Conservation (phyloP, 2,329 filamentous ascomycete genomes). For the Nemania sp. region DNA sequence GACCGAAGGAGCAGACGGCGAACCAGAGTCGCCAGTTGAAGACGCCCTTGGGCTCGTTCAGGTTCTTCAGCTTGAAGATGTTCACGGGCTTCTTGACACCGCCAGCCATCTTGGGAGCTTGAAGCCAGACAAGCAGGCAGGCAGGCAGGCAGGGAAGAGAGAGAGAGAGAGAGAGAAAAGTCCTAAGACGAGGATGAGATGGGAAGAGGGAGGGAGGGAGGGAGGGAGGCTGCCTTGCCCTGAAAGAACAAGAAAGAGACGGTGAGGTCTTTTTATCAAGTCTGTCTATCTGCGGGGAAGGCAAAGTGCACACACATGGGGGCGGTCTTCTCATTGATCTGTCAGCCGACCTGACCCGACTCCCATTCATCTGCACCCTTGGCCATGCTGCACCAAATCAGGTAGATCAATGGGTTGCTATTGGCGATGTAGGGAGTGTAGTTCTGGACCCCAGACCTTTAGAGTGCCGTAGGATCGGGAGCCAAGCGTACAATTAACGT, state of each 20-base stretch:
- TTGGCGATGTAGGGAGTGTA: too few species aligned
- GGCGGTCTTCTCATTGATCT: neutral
- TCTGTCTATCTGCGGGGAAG: neutral
- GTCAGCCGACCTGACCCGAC: too few species aligned
- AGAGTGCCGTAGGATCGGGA: neutral
- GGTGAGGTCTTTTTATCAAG: neutral
- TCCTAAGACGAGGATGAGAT: neutral
- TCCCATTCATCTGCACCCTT: too few species aligned
- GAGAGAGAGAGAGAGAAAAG: neutral
- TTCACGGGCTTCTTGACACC: conserved; percentile 48
- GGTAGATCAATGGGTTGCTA: too few species aligned
- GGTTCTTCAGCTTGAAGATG: conserved; percentile 66
- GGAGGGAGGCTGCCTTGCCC: neutral
- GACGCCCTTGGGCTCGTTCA: conserved; percentile 69
- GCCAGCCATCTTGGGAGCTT: conserved; percentile 36
- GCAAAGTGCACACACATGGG: neutral
- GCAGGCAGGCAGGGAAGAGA: too few species aligned
- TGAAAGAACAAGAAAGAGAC: neutral
- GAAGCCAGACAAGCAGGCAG: too few species aligned
- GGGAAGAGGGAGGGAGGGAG: neutral
- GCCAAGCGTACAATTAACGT: neutral
- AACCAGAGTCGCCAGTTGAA: conserved; percentile 83
- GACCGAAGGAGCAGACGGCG: conserved; percentile 72
- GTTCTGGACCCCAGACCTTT: too few species aligned
- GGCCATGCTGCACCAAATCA: too few species aligned